Evolutionary conservation across 2,329 filamentous ascomycete species (phyloP).

Genomic region (Didymella keratinophila): DNA sequence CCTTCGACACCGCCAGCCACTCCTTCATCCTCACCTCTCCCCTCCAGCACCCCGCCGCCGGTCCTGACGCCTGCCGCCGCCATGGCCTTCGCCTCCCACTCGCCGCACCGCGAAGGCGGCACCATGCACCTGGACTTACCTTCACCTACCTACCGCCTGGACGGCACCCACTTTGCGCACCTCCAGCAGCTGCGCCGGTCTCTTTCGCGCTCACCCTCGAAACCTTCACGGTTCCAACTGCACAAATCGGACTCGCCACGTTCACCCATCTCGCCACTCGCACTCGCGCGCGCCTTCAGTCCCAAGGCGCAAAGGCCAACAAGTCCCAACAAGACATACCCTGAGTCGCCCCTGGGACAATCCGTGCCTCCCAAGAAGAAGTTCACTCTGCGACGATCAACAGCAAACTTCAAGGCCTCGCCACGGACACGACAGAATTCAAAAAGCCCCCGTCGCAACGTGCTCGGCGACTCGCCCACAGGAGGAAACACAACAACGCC

Average conservation of each 20-base stretch:
- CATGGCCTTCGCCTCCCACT: slow-evolving; percentile 60
- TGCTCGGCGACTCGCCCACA: slow-evolving; percentile 73
- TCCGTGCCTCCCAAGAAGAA: slow-evolving; percentile 68
- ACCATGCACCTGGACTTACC: slow-evolving; percentile 86
- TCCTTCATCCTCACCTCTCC: slow-evolving; percentile 18
- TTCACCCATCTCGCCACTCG: slow-evolving; percentile 55
- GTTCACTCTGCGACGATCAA: slow-evolving; percentile 56
- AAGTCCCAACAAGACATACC: slow-evolving; percentile 59
- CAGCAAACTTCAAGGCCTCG: slow-evolving; percentile 62
- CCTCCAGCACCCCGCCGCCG: slow-evolving; percentile 19
- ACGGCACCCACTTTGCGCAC: slow-evolving; percentile 72
- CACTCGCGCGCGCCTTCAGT: slow-evolving; percentile 56
- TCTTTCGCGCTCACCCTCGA: slow-evolving; percentile 91
- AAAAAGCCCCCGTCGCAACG: slow-evolving; percentile 75
- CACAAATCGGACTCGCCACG: slow-evolving; percentile 56
- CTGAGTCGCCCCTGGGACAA: slow-evolving; percentile 64
- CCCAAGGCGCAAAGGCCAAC: slow-evolving; percentile 56
- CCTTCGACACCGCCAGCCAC: slow-evolving; percentile 18
- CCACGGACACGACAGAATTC: slow-evolving; percentile 74
- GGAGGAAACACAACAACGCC: slow-evolving; percentile 72
- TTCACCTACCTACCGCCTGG: slow-evolving; percentile 86
- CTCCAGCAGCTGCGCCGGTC: slow-evolving; percentile 86
- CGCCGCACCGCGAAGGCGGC: slow-evolving; percentile 67
- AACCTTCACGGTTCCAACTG: slow-evolving; percentile 73
- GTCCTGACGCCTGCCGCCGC: slow-evolving; percentile 23